Evolutionary conservation across 768 basidiomycete genomes (phyloP).

Genomic region (Jaapia argillacea): DNA sequence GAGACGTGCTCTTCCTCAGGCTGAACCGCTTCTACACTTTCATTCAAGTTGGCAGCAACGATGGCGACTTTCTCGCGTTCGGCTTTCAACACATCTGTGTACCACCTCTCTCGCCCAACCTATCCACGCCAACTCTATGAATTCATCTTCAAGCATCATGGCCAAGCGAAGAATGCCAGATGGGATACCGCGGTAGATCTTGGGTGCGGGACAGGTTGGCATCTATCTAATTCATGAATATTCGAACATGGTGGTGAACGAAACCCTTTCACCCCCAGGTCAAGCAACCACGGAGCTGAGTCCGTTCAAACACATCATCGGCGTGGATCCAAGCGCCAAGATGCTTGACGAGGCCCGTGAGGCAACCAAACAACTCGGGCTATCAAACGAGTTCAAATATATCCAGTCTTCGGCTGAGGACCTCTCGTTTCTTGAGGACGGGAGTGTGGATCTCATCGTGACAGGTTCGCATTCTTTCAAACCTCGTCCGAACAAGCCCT

Average conservation of each 20-base stretch:
- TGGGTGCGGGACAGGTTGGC: conserved; percentile 79
- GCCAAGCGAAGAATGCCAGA: conserved; percentile 15
- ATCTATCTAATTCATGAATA: conserved; percentile 1
- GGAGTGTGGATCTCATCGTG: conserved; percentile 55
- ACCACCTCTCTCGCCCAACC: no score
- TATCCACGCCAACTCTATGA: conserved; percentile 63
- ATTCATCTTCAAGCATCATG: conserved; percentile 51
- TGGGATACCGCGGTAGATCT: conserved; percentile 64
- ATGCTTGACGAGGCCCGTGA: conserved; percentile 55
- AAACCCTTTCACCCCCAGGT: conserved; percentile 27
- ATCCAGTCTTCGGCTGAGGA: conserved; percentile 41
- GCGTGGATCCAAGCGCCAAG: conserved; percentile 61
- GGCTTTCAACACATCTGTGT: no score
- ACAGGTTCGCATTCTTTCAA: conserved; percentile 36
- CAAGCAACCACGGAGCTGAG: conserved; percentile 55
- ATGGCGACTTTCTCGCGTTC: no score
- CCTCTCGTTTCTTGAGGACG: conserved; percentile 34
- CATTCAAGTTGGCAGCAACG: no score
- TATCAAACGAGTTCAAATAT: conserved; percentile 21
- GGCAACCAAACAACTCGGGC: background rate
- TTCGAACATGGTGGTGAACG: background rate
- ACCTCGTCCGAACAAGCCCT: no score
- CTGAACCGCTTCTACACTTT: no score
- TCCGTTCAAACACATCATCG: conserved; percentile 50
- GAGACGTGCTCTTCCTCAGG: no score